phyloP scores from a whole-genome alignment of 768 basidiomycete genomes.

The Naganishia vishniacii region DNA sequence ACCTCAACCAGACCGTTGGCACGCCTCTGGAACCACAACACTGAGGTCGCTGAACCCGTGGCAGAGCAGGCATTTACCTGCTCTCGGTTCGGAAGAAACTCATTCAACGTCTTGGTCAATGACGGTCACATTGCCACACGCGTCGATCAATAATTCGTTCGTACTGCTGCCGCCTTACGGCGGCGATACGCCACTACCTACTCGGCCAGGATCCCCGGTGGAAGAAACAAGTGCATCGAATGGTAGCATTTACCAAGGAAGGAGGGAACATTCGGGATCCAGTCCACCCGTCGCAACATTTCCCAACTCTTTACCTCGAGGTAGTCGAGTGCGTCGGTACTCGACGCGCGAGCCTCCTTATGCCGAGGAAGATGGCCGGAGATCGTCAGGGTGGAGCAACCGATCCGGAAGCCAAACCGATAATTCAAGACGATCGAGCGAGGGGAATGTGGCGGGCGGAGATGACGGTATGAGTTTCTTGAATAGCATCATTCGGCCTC shows the following conservation, averaged over 20 bases:
- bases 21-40: background rate
- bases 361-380: background rate
- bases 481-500: background rate
- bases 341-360: background rate
- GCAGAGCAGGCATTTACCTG: background rate
- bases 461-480: constrained; percentile 10
- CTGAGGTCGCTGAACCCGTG: background rate
- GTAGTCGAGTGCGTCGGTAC: background rate
- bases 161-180: constrained; percentile 36
- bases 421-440: constrained; percentile 4
- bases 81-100: background rate
- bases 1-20: background rate
- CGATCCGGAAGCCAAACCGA: background rate
- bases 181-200: constrained; percentile 22
- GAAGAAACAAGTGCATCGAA: background rate
- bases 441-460: background rate
- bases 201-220: constrained; percentile 23
- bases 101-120: constrained; percentile 29
- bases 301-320: constrained; percentile 20
- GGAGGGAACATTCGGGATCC: background rate
- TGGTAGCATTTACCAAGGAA: constrained; percentile 7
- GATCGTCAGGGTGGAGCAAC: background rate
- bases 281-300: constrained; percentile 16
- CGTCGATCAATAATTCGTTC: constrained; percentile 46
- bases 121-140: constrained; percentile 33